These are phyloP conservation scores for Lactarius trivialis DNA, from an alignment of 768 basidiomycete species.

Conservation along the genomic window DNA sequence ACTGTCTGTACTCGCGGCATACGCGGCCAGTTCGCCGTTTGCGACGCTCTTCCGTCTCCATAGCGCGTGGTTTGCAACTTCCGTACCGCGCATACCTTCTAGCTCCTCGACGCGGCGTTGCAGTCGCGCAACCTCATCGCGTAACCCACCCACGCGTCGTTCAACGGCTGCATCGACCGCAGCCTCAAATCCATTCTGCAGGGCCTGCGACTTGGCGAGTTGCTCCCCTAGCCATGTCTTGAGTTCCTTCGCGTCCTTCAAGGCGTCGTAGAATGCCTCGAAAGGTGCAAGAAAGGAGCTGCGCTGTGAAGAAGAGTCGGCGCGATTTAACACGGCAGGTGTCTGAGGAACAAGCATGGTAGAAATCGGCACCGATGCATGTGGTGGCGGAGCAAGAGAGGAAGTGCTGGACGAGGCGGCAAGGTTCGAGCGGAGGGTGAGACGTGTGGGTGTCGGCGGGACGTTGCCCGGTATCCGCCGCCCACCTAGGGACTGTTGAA, in stretches of 20 bases:
- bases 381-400: slow-evolving; percentile 25
- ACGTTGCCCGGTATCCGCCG: slow-evolving; percentile 22
- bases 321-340: slow-evolving; percentile 56
- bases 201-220: slow-evolving; percentile 52
- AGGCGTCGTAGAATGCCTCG: slow-evolving; percentile 77
- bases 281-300: slow-evolving; percentile 78
- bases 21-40: slow-evolving; percentile 15
- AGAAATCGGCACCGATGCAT: slow-evolving; percentile 63
- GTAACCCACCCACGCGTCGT: slow-evolving; percentile 49
- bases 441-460: slow-evolving; percentile 23
- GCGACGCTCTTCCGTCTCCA: slow-evolving; percentile 25
- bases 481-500: slow-evolving; percentile 12
- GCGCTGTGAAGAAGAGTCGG: slow-evolving; percentile 57
- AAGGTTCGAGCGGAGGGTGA: slow-evolving; percentile 24
- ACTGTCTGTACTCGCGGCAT: background rate
- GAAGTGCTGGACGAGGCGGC: slow-evolving; percentile 20
- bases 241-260: slow-evolving; percentile 72
- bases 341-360: slow-evolving; percentile 61
- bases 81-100: slow-evolving; percentile 40
- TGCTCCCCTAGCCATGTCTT: slow-evolving; percentile 74
- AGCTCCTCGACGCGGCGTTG: slow-evolving; percentile 62
- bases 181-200: slow-evolving; percentile 52
- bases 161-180: slow-evolving; percentile 57
- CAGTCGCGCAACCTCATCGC: slow-evolving; percentile 54
- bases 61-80: background rate